Evolutionary conservation across 257 asterid species (phyloP), one percentile per base, ranked within the genome.

Genomic region (Marsdenia floribunda): DNA sequence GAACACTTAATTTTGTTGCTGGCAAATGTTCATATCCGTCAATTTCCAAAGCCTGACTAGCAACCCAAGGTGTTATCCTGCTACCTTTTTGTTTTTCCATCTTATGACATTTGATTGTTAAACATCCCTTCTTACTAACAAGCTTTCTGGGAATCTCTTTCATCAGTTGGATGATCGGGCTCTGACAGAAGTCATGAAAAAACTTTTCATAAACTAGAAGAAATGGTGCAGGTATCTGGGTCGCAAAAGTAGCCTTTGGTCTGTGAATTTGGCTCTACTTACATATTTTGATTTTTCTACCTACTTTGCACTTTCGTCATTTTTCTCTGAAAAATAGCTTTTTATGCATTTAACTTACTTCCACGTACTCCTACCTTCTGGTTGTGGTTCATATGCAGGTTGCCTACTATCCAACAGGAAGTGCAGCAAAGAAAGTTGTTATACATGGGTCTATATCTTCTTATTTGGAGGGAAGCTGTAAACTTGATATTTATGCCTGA

Each of bases 391-490:
- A 75, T 73, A 70, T 75, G 75, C 81, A 94, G 99, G 99, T 83
- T 94, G 88, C 99, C 99, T 14, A 90, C 97, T 29, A 94, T 92
- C 85, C 99, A 94, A 80, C 98, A 92, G 80, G 99, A 94, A 88
- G 96, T 92, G 83, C 97, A 94, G 90, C 99, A 94, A 81, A 80
- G 98, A 72, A 94, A 92, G 87, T 85, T 94, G 80, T 82, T 94
- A 37, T 94, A 94, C 77, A 92, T 92, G 90, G 97, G 99, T 57
- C 88, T 94, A 40, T 94, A 94, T 87, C 99, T 94, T 84, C 97
- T 94, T 80, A 94, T 94, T 42, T 94, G 99, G 99, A 98, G 99
- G 57, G 99, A 94, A 82, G 97, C 98, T 81, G 97, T 98, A 64
- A 94, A 94, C 84, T 85, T 94, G 85, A 86, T 98, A 84, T 94